Percentiles rank a stretch among this genome's conserved stretches.
These are phyloP conservation scores for Cerioporus squamosus DNA, from an alignment of 1,284 basidiomycete species.

Conservation along the genomic window DNA sequence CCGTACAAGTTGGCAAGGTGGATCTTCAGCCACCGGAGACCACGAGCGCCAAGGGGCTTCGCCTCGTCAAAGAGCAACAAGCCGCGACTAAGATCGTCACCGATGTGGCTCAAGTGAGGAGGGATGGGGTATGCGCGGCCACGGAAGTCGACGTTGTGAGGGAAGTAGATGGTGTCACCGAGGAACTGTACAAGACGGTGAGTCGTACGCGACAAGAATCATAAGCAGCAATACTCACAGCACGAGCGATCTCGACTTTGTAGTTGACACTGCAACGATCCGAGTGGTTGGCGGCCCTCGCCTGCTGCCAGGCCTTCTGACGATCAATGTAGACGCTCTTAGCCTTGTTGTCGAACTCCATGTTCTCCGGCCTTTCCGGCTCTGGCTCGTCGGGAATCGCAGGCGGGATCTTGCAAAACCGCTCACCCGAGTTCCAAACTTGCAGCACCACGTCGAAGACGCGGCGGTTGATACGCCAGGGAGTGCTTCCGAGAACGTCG, in stretches of 20 bases:
- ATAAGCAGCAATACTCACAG: slow-evolving; percentile 54
- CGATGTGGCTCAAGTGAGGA: slow-evolving; percentile 95
- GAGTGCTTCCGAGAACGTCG: slow-evolving; percentile 89
- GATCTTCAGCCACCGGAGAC: slow-evolving; percentile 87
- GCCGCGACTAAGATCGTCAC: slow-evolving; percentile 93
- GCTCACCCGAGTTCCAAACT: slow-evolving; percentile 86
- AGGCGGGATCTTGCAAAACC: slow-evolving; percentile 81
- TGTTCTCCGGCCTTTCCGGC: slow-evolving; percentile 67
- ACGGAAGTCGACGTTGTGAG: slow-evolving; percentile 98
- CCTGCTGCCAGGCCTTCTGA: slow-evolving; percentile 64
- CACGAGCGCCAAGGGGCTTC: slow-evolving; percentile 81
- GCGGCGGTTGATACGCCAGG: slow-evolving; percentile 88
- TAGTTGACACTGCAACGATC: slow-evolving; percentile 96
- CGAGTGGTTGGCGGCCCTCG: slow-evolving; percentile 83
- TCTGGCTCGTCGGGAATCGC: slow-evolving; percentile 61
- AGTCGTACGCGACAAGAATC: neutral
- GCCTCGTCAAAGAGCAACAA: slow-evolving; percentile 85
- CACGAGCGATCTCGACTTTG: slow-evolving; percentile 95
- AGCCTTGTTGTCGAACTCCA: slow-evolving; percentile 69
- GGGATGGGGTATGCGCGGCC: slow-evolving; percentile 98
- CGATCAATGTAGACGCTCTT: slow-evolving; percentile 65
- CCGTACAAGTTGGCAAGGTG: slow-evolving; percentile 94
- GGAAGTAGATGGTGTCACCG: slow-evolving; percentile 89
- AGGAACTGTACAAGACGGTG: slow-evolving; percentile 55
- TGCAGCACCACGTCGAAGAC: slow-evolving; percentile 75